phyloP scores from a whole-genome alignment of 176 grass and related monocot genomes.

The sorghum (Sorghum bicolor) region DNA sequence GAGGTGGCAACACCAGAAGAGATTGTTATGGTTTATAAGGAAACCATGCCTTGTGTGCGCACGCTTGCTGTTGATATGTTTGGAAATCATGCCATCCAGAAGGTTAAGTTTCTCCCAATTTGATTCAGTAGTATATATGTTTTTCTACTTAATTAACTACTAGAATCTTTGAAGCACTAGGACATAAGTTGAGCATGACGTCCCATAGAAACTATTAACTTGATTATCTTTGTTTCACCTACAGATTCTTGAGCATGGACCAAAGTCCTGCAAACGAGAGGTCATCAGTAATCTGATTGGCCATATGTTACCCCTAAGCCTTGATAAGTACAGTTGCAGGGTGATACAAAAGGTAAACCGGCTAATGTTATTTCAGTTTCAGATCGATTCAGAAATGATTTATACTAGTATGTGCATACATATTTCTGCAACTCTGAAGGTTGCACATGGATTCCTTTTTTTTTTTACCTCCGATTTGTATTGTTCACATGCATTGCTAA shows the following conservation, averaged over 20 bases:
- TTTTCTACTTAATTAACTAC: background rate
- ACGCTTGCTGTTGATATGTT: conserved; percentile 35
- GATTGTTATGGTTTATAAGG: conserved; percentile 45
- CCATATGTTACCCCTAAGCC: conserved; percentile 31
- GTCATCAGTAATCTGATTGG: conserved; percentile 33
- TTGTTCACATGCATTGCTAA: too few relatives aligned
- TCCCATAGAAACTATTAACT: background rate
- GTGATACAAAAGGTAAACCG: conserved; percentile 56
- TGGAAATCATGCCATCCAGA: conserved; percentile 52
- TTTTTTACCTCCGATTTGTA: background rate
- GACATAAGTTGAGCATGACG: background rate
- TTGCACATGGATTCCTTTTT: background rate
- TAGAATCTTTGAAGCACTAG: background rate
- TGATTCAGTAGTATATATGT: background rate
- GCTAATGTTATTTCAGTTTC: background rate
- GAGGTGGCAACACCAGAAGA: conserved; percentile 36
- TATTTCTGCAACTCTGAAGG: background rate
- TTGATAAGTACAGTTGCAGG: conserved; percentile 39
- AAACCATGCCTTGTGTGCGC: conserved; percentile 22
- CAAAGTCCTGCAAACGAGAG: conserved; percentile 30
- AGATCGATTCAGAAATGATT: background rate
- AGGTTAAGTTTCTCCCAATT: conserved; percentile 28
- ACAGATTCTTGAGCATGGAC: conserved; percentile 58
- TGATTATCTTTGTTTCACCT: background rate
- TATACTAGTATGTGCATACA: background rate